These are phyloP conservation scores for Protea cynaroides DNA, from an alignment of 164 flowering plant species.

Conservation along the genomic window DNA sequence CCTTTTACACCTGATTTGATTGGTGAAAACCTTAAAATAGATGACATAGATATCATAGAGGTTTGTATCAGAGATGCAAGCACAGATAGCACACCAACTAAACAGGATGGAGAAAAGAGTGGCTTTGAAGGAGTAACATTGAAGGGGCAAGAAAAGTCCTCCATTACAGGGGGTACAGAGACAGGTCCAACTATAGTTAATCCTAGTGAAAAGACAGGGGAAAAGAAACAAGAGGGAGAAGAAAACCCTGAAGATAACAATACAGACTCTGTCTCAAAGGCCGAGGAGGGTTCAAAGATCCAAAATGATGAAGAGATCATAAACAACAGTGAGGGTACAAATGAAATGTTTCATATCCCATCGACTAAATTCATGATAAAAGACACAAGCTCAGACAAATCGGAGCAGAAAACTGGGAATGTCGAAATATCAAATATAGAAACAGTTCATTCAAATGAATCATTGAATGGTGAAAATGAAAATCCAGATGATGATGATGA, in stretches of 20 bases:
- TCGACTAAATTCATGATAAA: neutral
- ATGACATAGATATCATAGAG: neutral
- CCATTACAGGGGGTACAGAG: neutral
- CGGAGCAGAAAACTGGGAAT: neutral
- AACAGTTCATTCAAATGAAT: too few relatives aligned
- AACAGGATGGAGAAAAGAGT: conserved; percentile 10
- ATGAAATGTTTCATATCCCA: conserved; percentile 6
- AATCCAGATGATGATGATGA: too few relatives aligned
- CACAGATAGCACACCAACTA: conserved; percentile 7
- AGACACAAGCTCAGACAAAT: neutral
- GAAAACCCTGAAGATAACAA: conserved; percentile 3
- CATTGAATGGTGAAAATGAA: too few relatives aligned
- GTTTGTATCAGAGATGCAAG: neutral
- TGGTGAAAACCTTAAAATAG: conserved; percentile 6
- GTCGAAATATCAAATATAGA: neutral
- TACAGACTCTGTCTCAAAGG: conserved; percentile 3
- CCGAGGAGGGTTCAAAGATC: conserved; percentile 1
- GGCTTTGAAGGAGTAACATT: conserved; percentile 4
- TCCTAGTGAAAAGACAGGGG: conserved; percentile 10
- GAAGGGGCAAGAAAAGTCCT: conserved; percentile 10
- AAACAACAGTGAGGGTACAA: neutral
- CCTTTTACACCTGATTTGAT: neutral
- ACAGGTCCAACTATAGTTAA: conserved; percentile 8
- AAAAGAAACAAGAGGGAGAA: conserved; percentile 15
- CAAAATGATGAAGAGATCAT: conserved; percentile 10